Conservation (phyloP, 176 grass and related monocot genomes). For the Luzula sylvatica region DNA sequence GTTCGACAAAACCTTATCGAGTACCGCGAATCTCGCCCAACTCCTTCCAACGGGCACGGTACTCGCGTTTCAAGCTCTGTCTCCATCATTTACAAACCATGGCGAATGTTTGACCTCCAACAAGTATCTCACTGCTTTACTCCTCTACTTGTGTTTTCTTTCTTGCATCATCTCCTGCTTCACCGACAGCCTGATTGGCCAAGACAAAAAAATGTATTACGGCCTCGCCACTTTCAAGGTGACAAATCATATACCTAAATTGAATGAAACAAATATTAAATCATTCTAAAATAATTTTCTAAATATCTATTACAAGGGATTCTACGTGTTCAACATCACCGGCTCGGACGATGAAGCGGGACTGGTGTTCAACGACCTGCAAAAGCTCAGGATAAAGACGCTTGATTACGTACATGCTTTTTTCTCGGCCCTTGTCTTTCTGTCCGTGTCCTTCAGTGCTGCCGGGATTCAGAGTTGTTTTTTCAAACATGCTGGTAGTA, state of each 20-base stretch:
- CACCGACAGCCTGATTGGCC: slow-evolving; percentile 37
- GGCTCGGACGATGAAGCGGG: slow-evolving; percentile 3
- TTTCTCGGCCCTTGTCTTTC: slow-evolving; percentile 18
- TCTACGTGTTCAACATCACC: slow-evolving; percentile 36
- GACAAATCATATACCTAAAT: too few species aligned
- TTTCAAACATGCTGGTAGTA: background rate
- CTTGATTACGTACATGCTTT: slow-evolving; percentile 28
- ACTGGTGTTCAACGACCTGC: background rate
- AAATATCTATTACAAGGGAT: slow-evolving; percentile 1
- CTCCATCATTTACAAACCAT: slow-evolving; percentile 32
- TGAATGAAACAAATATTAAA: too few species aligned
- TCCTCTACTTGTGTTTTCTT: slow-evolving; percentile 16
- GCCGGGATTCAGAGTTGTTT: slow-evolving; percentile 23
- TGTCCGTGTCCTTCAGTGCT: slow-evolving; percentile 35
- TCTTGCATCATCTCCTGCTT: slow-evolving; percentile 28
- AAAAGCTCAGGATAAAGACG: background rate
- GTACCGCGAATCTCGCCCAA: slow-evolving; percentile 30
- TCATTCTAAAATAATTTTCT: too few species aligned
- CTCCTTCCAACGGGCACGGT: slow-evolving; percentile 42
- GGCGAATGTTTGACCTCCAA: slow-evolving; percentile 14
- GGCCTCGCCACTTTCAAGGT: slow-evolving; percentile 30
- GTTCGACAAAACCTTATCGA: slow-evolving; percentile 18
- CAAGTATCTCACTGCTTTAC: slow-evolving; percentile 21
- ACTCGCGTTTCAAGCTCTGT: slow-evolving; percentile 33
- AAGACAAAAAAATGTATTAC: slow-evolving; percentile 42